Base-by-base conservation (phyloP, 768 basidiomycete species). In the Russula emetica region DNA sequence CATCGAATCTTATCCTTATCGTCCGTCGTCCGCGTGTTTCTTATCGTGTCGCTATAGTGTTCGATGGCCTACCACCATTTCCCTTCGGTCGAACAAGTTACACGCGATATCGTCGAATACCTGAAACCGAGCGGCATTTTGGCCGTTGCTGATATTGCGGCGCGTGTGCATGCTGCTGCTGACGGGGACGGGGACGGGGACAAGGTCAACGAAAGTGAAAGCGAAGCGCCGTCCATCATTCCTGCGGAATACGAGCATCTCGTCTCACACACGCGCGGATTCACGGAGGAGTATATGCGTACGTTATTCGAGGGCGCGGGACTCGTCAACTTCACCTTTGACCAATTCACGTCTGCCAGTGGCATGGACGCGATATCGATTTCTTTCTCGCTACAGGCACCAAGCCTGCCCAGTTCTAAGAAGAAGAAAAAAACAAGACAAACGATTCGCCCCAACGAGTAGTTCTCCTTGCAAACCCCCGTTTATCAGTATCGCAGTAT, bases 21-120 rank as follows among this genome's bases (percentile, higher is more conserved):
- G 5, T 18, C n/a, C n/a, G n/a, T n/a, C n/a, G n/a, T n/a, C 34
- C 36, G 45, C 22, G 45, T 47, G 22, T 22, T 10, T n/a, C n/a
- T n/a, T n/a, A n/a, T n/a, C n/a, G 9, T 47, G n/a, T 22, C 6
- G 2, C 11, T 22, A 1, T 64, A 90, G 88, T 90, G 88, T 68
- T 76, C 80, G 10, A 74, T 77, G 30, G 77, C 87, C 1, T 88
- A 86, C 69, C 87, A 88, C 66, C 87, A 88, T 70, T 78, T 88
- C 59, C 58, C 73, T 6, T 79, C 79, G 30, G 78, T 84, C 67
- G 73, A 76, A 9, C 72, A 74, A 13, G 80, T 80, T 32, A 90
- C 88, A 8, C 74, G 74, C 18, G 73, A 74, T 2, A 78, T 91
- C n/a, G 77, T 74, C 2, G 74, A 73, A 47, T 83, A 84, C 70